phyloP scores from a whole-genome alignment of 2,329 filamentous ascomycete species.

The Penicillium polonicum region DNA sequence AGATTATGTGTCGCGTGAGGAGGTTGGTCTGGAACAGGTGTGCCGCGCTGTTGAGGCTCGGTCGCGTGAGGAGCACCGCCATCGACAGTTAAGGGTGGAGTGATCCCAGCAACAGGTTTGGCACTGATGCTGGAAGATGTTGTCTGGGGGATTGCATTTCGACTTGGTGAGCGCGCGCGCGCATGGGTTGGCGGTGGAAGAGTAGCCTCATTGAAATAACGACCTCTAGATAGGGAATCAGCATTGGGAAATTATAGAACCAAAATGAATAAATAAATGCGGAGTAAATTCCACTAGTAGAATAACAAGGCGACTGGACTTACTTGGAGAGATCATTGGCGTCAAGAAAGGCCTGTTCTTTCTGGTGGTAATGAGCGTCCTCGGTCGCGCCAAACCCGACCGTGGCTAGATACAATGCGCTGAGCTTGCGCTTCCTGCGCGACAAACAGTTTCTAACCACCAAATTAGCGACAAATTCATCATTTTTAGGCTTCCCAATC shows the following conservation, averaged over 20 bases:
- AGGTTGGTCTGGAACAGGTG: constrained; percentile 1
- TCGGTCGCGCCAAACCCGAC: constrained; percentile 54
- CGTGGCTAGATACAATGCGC: constrained; percentile 81
- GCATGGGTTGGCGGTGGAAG: constrained; percentile 45
- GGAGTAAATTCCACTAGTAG: background rate
- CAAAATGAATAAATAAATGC: background rate
- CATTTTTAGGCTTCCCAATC: constrained; percentile 11
- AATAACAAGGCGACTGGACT: constrained; percentile 31
- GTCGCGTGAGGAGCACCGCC: constrained; percentile 13
- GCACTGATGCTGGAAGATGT: constrained; percentile 36
- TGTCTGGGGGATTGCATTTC: constrained; percentile 28
- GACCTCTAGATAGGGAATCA: constrained; percentile 48
- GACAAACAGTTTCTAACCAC: constrained; percentile 58
- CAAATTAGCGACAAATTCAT: constrained; percentile 37
- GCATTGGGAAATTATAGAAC: constrained; percentile 11
- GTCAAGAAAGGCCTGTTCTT: constrained; percentile 56
- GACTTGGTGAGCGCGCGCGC: constrained; percentile 23
- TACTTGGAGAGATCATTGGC: constrained; percentile 59
- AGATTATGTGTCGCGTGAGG: constrained; percentile 7
- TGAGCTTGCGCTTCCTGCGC: constrained; percentile 87
- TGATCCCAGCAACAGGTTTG: constrained; percentile 26
- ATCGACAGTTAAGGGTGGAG: constrained; percentile 19
- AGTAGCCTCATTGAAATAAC: constrained; percentile 56
- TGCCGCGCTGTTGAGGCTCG: constrained; percentile 7
- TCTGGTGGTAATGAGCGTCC: constrained; percentile 52